Evolutionary conservation across 257 asterid species (phyloP).

Genomic region (Avicennia marina): DNA sequence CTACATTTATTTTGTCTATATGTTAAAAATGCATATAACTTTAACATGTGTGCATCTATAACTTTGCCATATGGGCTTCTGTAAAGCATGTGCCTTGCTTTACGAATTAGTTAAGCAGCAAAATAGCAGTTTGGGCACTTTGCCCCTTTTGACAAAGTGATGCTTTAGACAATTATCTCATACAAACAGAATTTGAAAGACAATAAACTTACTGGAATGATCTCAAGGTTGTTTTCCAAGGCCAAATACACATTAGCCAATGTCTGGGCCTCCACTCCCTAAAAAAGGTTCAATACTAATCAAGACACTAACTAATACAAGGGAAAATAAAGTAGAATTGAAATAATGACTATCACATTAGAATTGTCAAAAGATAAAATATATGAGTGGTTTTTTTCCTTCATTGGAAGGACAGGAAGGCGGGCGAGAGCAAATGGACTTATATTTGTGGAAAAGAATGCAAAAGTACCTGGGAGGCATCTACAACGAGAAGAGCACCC

Average conservation of each 20-base stretch:
- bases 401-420: background rate
- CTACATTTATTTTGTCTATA: background rate
- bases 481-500: constrained; percentile 99
- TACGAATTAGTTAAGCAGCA: constrained; percentile 2
- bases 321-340: constrained; percentile 3
- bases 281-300: constrained; percentile 21
- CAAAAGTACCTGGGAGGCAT: constrained; percentile 86
- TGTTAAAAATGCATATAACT: background rate
- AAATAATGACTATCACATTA: background rate
- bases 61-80: constrained; percentile 6
- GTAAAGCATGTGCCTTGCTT: constrained; percentile 8
- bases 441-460: constrained; percentile 4
- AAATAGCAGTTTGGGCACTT: constrained; percentile 7
- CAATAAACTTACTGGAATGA: constrained; percentile 73
- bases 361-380: background rate
- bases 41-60: constrained; percentile 2
- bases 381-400: background rate
- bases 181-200: constrained; percentile 1
- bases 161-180: background rate
- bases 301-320: background rate
- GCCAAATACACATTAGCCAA: constrained; percentile 97
- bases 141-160: background rate
- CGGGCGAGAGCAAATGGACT: background rate
- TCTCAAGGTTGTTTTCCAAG: constrained; percentile 96
- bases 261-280: constrained; percentile 99